Evolutionary conservation across 495 filamentous ascomycete species (phyloP).

Genomic region (Bacidia gigantensis): DNA sequence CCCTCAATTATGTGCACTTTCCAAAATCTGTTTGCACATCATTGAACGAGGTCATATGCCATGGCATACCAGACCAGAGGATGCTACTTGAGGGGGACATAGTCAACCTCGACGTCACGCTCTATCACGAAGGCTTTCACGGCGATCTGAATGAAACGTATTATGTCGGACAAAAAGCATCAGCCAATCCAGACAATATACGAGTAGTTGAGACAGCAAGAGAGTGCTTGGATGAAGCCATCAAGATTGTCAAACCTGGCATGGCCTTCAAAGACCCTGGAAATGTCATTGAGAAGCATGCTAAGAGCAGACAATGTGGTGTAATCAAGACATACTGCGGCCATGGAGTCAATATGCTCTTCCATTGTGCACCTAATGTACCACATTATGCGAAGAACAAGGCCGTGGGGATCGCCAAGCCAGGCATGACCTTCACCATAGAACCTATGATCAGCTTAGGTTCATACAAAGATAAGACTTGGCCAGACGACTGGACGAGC

Average conservation of each 20-base stretch:
- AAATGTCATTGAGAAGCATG: constrained; percentile 72
- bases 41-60: constrained; percentile 90
- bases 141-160: constrained; percentile 89
- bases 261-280: constrained; percentile 76
- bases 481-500: constrained; percentile 88
- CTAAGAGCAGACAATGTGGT: constrained; percentile 62
- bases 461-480: constrained; percentile 66
- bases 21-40: constrained; percentile 97
- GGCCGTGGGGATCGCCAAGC: constrained; percentile 72
- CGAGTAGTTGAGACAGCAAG: constrained; percentile 74
- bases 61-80: constrained; percentile 77
- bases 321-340: constrained; percentile 85
- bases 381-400: constrained; percentile 88
- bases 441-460: constrained; percentile 85
- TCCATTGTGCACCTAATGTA: constrained; percentile 73
- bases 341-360: constrained; percentile 74
- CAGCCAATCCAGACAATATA: constrained; percentile 60
- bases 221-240: constrained; percentile 70
- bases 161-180: constrained; percentile 68
- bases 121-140: constrained; percentile 80
- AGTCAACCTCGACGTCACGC: constrained; percentile 74
- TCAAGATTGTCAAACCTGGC: constrained; percentile 74
- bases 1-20: constrained; percentile 90
- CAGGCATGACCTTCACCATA: constrained; percentile 87
- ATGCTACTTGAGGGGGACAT: constrained; percentile 74